phyloP scores from a whole-genome alignment of 805 yeast species.

The Zygosaccharomyces bisporus region DNA sequence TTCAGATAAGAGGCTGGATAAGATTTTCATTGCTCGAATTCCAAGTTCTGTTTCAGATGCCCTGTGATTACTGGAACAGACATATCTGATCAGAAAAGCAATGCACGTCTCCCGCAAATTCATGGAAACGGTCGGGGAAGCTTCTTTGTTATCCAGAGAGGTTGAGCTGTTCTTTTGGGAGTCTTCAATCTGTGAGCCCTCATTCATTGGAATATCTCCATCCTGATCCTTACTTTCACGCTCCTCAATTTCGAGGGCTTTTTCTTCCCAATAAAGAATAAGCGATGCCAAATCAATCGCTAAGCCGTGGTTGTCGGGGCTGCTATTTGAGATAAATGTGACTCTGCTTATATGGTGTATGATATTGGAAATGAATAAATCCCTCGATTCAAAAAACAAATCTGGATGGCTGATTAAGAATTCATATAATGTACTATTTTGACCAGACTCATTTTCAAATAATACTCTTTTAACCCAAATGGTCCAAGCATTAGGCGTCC shows the following conservation, averaged over 20 bases:
- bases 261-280: slow-evolving; percentile 79
- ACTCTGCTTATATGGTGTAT: slow-evolving; percentile 90
- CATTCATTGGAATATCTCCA: slow-evolving; percentile 32
- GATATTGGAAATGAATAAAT: slow-evolving; percentile 82
- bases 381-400: slow-evolving; percentile 79
- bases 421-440: slow-evolving; percentile 82
- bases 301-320: slow-evolving; percentile 73
- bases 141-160: neutral
- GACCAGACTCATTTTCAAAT: slow-evolving; percentile 83
- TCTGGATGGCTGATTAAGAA: slow-evolving; percentile 84
- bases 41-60: slow-evolving; percentile 83
- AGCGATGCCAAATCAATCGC: slow-evolving; percentile 89
- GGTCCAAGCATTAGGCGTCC: slow-evolving; percentile 62
- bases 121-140: slow-evolving; percentile 58
- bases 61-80: slow-evolving; percentile 80
- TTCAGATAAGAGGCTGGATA: slow-evolving; percentile 68
- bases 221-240: slow-evolving; percentile 10
- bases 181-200: slow-evolving; percentile 16
- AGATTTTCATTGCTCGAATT: slow-evolving; percentile 71
- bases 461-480: slow-evolving; percentile 92
- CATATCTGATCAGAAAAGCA: slow-evolving; percentile 80
- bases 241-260: slow-evolving; percentile 33
- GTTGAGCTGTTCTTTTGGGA: neutral
- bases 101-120: slow-evolving; percentile 85
- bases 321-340: slow-evolving; percentile 71